phyloP scores from a whole-genome alignment of 2,329 filamentous ascomycete genomes.

The Arthroderma uncinatum region DNA sequence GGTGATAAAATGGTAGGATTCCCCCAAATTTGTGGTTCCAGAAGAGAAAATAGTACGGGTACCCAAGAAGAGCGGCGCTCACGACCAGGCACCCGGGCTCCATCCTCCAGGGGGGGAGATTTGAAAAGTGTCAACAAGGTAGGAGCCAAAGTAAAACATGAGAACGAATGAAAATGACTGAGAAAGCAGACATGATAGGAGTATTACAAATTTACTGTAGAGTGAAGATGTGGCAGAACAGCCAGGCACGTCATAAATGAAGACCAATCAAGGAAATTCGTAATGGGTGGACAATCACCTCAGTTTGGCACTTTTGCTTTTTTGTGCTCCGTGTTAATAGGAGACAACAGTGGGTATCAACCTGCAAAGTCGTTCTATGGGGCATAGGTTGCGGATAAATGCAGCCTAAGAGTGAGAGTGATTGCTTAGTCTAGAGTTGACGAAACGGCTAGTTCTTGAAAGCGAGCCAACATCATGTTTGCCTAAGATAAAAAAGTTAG shows the following conservation, averaged over 20 bases:
- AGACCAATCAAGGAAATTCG: constrained; percentile 6
- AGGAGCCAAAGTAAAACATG: not conserved
- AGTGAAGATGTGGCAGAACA: not conserved
- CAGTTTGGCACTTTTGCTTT: not conserved
- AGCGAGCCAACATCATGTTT: constrained; percentile 57
- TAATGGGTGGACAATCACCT: constrained; percentile 1
- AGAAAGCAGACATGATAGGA: not conserved
- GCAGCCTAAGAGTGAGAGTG: not conserved
- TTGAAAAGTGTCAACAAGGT: not conserved
- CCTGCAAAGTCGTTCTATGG: not conserved
- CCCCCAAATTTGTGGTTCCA: not conserved
- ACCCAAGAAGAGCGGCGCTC: not conserved
- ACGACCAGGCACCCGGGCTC: not conserved
- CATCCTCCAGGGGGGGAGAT: not conserved
- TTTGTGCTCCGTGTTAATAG: not conserved
- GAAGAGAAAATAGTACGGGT: not conserved
- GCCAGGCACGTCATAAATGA: constrained; percentile 3
- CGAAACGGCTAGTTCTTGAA: constrained; percentile 31
- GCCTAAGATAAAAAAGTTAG: constrained; percentile 35
- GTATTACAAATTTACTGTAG: constrained; percentile 4
- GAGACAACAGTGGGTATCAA: not conserved
- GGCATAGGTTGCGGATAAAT: not conserved
- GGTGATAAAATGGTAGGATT: not conserved
- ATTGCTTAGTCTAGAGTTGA: constrained; percentile 26
- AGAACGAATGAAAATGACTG: not conserved